Conservation (phyloP, 1,139 yeast species). For the Suhomyces guaymorum region DNA sequence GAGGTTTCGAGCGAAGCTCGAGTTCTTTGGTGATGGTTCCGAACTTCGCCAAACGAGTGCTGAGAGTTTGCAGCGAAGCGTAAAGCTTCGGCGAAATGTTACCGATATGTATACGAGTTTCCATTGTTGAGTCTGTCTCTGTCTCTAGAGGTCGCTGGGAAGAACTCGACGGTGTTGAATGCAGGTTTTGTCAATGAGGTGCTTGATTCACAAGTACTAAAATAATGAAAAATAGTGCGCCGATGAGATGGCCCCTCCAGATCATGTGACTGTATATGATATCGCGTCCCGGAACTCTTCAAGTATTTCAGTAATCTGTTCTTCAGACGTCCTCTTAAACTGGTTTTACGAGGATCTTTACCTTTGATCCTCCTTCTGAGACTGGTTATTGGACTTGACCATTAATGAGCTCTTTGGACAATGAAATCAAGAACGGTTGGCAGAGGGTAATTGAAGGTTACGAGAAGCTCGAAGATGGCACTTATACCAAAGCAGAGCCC, state of each 20-base stretch:
- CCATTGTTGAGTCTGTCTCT: conserved; percentile 12
- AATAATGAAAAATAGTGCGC: background rate
- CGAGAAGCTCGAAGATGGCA: background rate
- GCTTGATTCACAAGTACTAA: background rate
- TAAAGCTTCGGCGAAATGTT: conserved; percentile 58
- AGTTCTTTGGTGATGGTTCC: conserved; percentile 48
- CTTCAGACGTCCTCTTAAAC: too few species aligned
- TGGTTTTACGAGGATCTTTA: too few species aligned
- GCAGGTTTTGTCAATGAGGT: background rate
- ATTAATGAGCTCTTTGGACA: background rate
- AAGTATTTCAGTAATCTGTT: too few species aligned
- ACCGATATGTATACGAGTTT: conserved; percentile 63
- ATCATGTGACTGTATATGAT: background rate
- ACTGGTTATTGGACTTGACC: too few species aligned
- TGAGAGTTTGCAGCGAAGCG: conserved; percentile 43
- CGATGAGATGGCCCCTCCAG: background rate
- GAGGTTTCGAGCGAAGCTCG: conserved; percentile 52
- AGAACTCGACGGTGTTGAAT: background rate
- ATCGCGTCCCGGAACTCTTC: background rate
- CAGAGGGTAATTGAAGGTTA: background rate
- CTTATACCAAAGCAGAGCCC: background rate
- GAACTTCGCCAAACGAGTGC: conserved; percentile 47
- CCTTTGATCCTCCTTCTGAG: too few species aligned
- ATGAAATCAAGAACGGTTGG: background rate
- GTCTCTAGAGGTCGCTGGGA: too few species aligned